Base-by-base conservation (phyloP, 805 yeast species). In the Starmerella powellii region DNA sequence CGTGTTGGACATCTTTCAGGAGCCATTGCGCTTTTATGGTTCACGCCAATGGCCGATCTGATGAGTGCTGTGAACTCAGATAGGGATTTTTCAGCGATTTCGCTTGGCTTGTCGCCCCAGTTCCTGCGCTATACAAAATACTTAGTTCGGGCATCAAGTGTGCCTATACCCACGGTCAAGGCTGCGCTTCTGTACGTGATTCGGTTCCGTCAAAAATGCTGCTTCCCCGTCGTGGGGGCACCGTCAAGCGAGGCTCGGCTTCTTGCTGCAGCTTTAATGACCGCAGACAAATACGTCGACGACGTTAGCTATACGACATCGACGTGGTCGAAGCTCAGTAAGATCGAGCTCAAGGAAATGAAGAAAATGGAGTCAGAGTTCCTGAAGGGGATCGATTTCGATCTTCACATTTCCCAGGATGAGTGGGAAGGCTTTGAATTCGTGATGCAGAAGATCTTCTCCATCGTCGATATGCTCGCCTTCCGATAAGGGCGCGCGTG, bases 321-420 rank as follows among this genome's bases (percentile, higher is more conserved):
- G 56, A 81, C 94, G 1, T 87, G 96, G 96, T 72, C 88, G 16
- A 84, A 81, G 44, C 94, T 95, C 26, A 80, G 94, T 11, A 83
- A 85, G 26, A 69, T 87, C 51, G 62, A 71, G 4, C 63, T 80
- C 38, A 54, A 56, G 2, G 61, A 69, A 29, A 68, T 87, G 45
- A 80, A 81, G 57, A 58, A 61, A 23, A 66, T 74, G 57, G 96
- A 87, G 64, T 72, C 70, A 41, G 71, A 67, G 42, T 87, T 87
- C 80, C 66, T 82, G 41, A 54, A 56, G 1, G 67, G 69, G 31
- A 66, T 78, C 40, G 64, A 72, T 41, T 80, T 82, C 77, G 68
- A 65, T 50, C 63, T 80, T 44, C 64, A 61, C 44, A 65, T 67
- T 26, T 60, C 56, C 37, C 53, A 52, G 2, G 27, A 37, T 3